These are phyloP conservation scores for Pythium grandisporangium DNA, from an alignment of 352 stramenopile species.

Conservation along the genomic window DNA sequence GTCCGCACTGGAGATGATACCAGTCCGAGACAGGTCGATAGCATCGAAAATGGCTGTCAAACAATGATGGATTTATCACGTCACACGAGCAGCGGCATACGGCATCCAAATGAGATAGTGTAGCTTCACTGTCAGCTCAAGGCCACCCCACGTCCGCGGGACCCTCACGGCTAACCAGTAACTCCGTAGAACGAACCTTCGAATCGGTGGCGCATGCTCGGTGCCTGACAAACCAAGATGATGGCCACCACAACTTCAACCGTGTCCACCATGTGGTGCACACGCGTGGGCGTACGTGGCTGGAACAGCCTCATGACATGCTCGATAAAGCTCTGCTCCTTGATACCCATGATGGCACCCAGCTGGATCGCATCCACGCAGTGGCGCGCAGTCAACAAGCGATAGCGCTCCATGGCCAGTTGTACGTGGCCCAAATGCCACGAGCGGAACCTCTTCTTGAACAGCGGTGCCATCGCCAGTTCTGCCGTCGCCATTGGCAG, in stretches of 20 bases:
- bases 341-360: conserved; percentile 32
- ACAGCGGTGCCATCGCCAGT: conserved; percentile 34
- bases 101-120: too few species aligned
- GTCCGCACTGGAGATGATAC: conserved; percentile 24
- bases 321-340: conserved; percentile 32
- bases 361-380: conserved; percentile 57
- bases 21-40: conserved; percentile 27
- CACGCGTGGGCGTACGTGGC: conserved; percentile 37
- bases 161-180: neutral
- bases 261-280: conserved; percentile 61
- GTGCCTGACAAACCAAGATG: conserved; percentile 50
- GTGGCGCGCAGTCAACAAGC: conserved; percentile 35
- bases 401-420: conserved; percentile 42
- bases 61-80: neutral
- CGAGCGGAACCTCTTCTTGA: conserved; percentile 37
- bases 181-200: conserved; percentile 17
- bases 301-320: conserved; percentile 42
- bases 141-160: too few species aligned
- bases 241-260: conserved; percentile 60
- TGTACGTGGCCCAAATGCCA: conserved; percentile 50
- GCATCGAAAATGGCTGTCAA: conserved; percentile 48
- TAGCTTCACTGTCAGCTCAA: too few species aligned
- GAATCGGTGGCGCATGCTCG: conserved; percentile 45
- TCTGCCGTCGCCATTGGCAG: conserved; percentile 27
- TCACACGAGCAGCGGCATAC: too few species aligned